Conservation (phyloP, 129 eudicot genomes). For the Gnaphalium uliginosum region DNA sequence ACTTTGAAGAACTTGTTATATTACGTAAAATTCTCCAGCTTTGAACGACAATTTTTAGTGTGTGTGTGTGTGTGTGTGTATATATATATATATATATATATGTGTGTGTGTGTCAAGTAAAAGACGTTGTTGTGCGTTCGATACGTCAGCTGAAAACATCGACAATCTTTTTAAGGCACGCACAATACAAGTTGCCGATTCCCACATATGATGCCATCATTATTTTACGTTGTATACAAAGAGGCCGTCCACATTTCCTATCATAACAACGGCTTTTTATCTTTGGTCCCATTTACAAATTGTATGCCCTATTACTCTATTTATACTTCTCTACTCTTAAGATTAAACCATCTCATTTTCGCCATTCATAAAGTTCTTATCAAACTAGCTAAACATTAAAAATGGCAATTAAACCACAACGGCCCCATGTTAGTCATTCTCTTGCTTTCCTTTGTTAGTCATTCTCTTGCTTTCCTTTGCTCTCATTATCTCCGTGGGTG, state of each 20-base stretch:
- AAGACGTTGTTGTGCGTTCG: too few relatives aligned
- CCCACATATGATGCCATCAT: not conserved
- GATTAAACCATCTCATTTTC: not conserved
- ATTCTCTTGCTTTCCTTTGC: constrained; percentile 27
- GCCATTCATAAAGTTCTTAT: not conserved
- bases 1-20: too few relatives aligned
- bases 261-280: not conserved
- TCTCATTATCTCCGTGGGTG: constrained; percentile 27
- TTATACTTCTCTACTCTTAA: constrained; percentile 16
- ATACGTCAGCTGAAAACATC: not conserved
- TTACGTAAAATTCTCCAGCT: too few relatives aligned
- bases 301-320: constrained; percentile 6
- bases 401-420: constrained; percentile 35
- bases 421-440: constrained; percentile 11
- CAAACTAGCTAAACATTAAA: not conserved
- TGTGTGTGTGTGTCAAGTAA: too few relatives aligned
- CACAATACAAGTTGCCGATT: not conserved
- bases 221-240: constrained; percentile 25
- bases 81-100: too few relatives aligned
- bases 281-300: constrained; percentile 2
- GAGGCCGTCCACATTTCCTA: not conserved
- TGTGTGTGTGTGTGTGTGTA: too few relatives aligned
- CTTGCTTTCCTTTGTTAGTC: constrained; percentile 25
- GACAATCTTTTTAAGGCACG: not conserved
- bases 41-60: too few relatives aligned